A percentile compares a stretch with the other conserved stretches of the same genome.
Evolutionary conservation across 2,329 filamentous ascomycete genomes (phyloP).

Genomic region (Aureobasidium sp.): DNA sequence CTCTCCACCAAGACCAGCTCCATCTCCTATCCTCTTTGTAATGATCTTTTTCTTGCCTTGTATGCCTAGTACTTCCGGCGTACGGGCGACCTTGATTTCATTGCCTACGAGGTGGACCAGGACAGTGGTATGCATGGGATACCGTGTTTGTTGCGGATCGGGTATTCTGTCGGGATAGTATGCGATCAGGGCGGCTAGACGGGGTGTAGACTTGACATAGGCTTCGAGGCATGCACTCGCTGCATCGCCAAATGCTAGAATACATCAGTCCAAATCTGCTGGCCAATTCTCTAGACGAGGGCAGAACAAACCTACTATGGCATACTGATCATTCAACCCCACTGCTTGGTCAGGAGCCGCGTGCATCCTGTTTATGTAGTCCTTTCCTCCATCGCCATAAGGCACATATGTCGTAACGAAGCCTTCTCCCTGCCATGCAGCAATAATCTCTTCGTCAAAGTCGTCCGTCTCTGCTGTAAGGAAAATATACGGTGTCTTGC

Average conservation of each 20-base stretch:
- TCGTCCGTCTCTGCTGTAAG: slow-evolving; percentile 47
- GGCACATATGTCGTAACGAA: slow-evolving; percentile 54
- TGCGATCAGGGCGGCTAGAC: slow-evolving; percentile 53
- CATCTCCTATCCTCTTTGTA: slow-evolving; percentile 43
- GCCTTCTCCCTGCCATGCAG: slow-evolving; percentile 53
- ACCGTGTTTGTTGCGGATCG: slow-evolving; percentile 39
- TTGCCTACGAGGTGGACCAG: slow-evolving; percentile 51
- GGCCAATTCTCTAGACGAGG: neutral
- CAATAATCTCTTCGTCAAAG: slow-evolving; percentile 48
- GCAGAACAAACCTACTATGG: slow-evolving; percentile 48
- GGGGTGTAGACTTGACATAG: slow-evolving; percentile 48
- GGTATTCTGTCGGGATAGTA: slow-evolving; percentile 58
- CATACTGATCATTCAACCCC: slow-evolving; percentile 53
- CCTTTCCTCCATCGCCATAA: slow-evolving; percentile 41
- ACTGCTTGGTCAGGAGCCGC: slow-evolving; percentile 48
- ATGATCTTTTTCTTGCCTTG: slow-evolving; percentile 44
- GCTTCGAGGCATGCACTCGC: slow-evolving; percentile 53
- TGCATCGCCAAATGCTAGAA: slow-evolving; percentile 54
- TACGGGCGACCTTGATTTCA: slow-evolving; percentile 41
- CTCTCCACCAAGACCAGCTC: slow-evolving; percentile 44
- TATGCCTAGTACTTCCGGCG: slow-evolving; percentile 46
- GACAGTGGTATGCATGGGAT: slow-evolving; percentile 39
- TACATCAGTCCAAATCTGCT: neutral
- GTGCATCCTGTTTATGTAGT: slow-evolving; percentile 42
- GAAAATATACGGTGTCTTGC: slow-evolving; percentile 40